These are phyloP conservation scores for Sorghum bicolor DNA, from an alignment of 176 grass and related monocot genomes.

Conservation along the genomic window DNA sequence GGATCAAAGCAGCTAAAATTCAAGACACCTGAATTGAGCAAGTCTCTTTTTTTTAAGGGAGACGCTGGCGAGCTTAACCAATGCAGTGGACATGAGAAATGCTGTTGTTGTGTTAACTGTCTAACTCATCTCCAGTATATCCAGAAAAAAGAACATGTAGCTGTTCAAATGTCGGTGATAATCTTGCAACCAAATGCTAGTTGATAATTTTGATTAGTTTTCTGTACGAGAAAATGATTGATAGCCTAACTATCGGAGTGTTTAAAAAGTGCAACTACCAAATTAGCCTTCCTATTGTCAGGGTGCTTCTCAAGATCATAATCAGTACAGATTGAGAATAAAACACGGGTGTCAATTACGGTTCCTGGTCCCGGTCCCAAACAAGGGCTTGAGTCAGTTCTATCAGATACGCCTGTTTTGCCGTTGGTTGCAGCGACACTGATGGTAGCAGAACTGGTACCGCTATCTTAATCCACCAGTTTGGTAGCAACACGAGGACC, in stretches of 20 bases:
- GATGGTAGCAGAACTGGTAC: not conserved
- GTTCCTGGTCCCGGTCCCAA: not conserved
- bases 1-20: no score
- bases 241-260: not conserved
- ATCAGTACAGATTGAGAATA: not conserved
- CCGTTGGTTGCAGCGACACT: constrained; percentile 17
- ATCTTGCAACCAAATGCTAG: not conserved
- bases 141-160: not conserved
- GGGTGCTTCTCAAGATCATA: not conserved
- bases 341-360: not conserved
- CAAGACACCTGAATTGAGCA: no score
- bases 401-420: constrained; percentile 3
- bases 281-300: not conserved
- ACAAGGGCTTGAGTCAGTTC: constrained; percentile 2
- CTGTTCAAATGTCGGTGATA: not conserved
- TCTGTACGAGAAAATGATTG: not conserved
- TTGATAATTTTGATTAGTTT: not conserved
- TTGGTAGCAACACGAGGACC: not conserved
- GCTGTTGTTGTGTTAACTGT: not conserved
- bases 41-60: not conserved
- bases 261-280: not conserved
- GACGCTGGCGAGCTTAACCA: not conserved
- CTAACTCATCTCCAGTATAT: not conserved
- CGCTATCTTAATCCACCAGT: constrained; percentile 2
- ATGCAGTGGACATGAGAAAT: not conserved